phyloP scores from a whole-genome alignment of 352 stramenopile genomes.

The Pythium angustatum region DNA sequence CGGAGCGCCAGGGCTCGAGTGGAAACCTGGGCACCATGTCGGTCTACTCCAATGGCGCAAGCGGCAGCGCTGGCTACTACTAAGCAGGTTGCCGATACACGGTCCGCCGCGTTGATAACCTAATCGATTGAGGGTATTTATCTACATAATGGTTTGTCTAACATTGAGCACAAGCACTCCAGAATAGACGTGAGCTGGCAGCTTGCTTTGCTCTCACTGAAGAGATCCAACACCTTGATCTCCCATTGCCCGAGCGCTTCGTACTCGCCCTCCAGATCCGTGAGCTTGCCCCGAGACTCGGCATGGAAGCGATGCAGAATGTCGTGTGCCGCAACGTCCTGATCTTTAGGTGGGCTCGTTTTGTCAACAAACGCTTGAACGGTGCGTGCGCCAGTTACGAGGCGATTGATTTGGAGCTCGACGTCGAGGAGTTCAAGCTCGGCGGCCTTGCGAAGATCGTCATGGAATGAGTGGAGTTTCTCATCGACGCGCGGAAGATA shows the following conservation, averaged over 20 bases:
- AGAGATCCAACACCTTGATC: slow-evolving; percentile 61
- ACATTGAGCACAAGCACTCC: slow-evolving; percentile 36
- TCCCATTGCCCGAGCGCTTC: slow-evolving; percentile 61
- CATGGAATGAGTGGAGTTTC: slow-evolving; percentile 55
- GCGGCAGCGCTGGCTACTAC: slow-evolving; percentile 35
- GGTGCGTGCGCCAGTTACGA: slow-evolving; percentile 44
- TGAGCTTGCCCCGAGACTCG: slow-evolving; percentile 37
- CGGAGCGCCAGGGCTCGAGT: slow-evolving; percentile 41
- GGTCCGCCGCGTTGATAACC: not conserved
- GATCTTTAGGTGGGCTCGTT: slow-evolving; percentile 31
- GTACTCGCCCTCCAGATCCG: slow-evolving; percentile 60
- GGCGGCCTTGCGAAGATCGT: slow-evolving; percentile 54
- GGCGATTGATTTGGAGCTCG: slow-evolving; percentile 61
- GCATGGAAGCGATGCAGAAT: slow-evolving; percentile 54
- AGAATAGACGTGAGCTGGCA: slow-evolving; percentile 61
- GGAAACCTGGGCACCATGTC: slow-evolving; percentile 58
- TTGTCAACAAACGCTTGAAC: slow-evolving; percentile 55
- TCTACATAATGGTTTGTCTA: slow-evolving; percentile 25
- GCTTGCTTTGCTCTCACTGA: slow-evolving; percentile 68
- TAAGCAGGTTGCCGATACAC: slow-evolving; percentile 8
- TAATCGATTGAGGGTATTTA: slow-evolving; percentile 17
- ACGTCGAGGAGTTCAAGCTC: slow-evolving; percentile 60
- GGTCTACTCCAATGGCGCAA: slow-evolving; percentile 47
- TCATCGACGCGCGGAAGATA: slow-evolving; percentile 50
- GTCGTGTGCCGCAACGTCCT: slow-evolving; percentile 42